Conservation (phyloP, 2,329 filamentous ascomycete genomes). For the Raffaelea albimanens region DNA sequence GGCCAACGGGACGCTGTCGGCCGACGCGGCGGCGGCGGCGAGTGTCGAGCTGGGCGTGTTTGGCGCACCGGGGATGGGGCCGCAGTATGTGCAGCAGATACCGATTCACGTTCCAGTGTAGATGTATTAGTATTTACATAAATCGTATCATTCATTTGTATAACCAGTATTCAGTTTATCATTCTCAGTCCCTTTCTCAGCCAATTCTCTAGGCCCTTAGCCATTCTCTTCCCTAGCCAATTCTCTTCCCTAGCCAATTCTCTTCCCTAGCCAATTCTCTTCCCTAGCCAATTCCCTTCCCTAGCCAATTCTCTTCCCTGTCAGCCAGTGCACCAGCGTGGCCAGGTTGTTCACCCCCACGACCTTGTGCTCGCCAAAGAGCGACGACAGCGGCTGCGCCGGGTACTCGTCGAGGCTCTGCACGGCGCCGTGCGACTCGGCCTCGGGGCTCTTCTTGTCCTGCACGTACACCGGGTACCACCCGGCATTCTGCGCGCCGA, state of each 20-base stretch:
- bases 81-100: constrained; percentile 6
- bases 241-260: no score
- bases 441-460: neutral
- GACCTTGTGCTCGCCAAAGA: neutral
- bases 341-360: constrained; percentile 1
- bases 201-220: no score
- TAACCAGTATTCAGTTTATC: no score
- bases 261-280: no score
- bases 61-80: constrained; percentile 1
- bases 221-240: no score
- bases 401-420: neutral
- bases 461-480: constrained; percentile 10
- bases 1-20: no score
- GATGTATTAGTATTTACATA: no score
- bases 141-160: no score
- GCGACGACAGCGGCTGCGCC: neutral
- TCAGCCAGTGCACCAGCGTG: constrained; percentile 1
- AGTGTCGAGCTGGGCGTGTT: constrained; percentile 3
- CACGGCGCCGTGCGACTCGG: neutral
- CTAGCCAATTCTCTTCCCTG: neutral
- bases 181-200: no score
- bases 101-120: neutral
- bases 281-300: no score
- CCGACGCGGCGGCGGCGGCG: neutral
- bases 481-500: constrained; percentile 7